These are phyloP conservation scores for Vitis cinerea DNA, from an alignment of 164 flowering plant genomes.

Conservation along the genomic window DNA sequence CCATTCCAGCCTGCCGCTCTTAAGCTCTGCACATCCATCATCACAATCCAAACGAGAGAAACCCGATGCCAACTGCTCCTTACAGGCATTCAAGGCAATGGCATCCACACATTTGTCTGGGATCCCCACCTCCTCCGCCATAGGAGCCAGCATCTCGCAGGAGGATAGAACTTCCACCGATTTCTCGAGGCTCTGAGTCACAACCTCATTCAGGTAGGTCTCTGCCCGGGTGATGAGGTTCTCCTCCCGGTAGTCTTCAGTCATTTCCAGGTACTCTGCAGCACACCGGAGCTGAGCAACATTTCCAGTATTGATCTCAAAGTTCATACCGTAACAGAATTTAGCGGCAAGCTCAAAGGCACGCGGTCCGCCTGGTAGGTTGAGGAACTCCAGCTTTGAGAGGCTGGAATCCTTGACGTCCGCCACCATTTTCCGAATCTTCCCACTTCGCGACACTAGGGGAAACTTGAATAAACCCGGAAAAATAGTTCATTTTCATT, in stretches of 20 bases:
- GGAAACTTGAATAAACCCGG: conserved; percentile 44
- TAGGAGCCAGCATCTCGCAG: conserved; percentile 43
- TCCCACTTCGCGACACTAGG: conserved; percentile 59
- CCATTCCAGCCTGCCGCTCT: conserved; percentile 49
- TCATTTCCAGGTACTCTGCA: conserved; percentile 75
- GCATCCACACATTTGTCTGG: conserved; percentile 54
- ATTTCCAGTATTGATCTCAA: conserved; percentile 59
- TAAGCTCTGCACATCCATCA: conserved; percentile 34
- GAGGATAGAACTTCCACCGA: conserved; percentile 52
- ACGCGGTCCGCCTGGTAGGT: conserved; percentile 62
- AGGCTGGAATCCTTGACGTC: conserved; percentile 39
- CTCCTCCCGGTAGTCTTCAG: conserved; percentile 60
- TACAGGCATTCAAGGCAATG: conserved; percentile 57
- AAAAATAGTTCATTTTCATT: not conserved
- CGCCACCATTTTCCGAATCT: conserved; percentile 58
- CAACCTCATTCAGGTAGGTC: conserved; percentile 50
- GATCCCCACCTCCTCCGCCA: conserved; percentile 55
- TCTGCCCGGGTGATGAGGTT: conserved; percentile 62
- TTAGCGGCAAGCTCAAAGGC: conserved; percentile 64
- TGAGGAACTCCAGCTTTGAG: conserved; percentile 47
- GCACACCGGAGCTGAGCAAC: conserved; percentile 63
- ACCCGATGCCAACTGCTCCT: conserved; percentile 62
- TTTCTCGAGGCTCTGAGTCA: conserved; percentile 48
- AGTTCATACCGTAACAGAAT: conserved; percentile 71
- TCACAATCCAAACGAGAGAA: conserved; percentile 46